Evolutionary conservation across 176 grass and related monocot species (phyloP), one percentile per base, ranked within the genome.

Genomic region (Oryza meyeriana): DNA sequence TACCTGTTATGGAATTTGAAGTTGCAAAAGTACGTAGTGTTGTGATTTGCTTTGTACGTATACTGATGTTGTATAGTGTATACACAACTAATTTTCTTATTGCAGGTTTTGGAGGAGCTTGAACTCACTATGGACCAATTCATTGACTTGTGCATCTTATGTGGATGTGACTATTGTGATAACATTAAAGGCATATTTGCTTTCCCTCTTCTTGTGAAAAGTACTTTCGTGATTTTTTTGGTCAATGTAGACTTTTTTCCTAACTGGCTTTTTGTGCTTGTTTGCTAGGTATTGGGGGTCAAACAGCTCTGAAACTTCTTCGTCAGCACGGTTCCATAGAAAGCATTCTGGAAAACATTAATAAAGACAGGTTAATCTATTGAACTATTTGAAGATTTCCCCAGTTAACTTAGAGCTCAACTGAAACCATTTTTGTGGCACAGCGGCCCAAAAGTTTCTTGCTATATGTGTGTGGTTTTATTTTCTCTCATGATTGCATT

Each of bases 61-160:
- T 33, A 50, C 71, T 31, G 34, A 57, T 75, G 50, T 36, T 81
- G 70, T 5, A 36, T 36, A 5, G 4, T 6, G 35, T 62, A 69
- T 55, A 50, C 44, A 67, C 61, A 0, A 79, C 34, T 27, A 47
- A 72, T 59, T 85, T 57, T 89, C 16, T 14, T 32, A 16, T 72
- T 87, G 80, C 45, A 98, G 95, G 93, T 94, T 84, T 65, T 98
- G 66, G 92, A 94, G 84, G 95, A 94, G 71, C 90, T 98, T 83
- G 86, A 88, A 84, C 79, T 98, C 34, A 93, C 90, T 5, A 98
- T 98, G 95, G 95, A 98, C 79, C 92, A 98, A 83, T 98, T 98
- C 75, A 93, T 98, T 72, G 95, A 98, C 78, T 84, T 98, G 62
- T 98, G 95, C 64, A 98, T 98, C 77, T 84, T 98, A 18, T 89